Conservation (phyloP, 2,329 filamentous ascomycete genomes). For the Rhinocladiella similis region DNA sequence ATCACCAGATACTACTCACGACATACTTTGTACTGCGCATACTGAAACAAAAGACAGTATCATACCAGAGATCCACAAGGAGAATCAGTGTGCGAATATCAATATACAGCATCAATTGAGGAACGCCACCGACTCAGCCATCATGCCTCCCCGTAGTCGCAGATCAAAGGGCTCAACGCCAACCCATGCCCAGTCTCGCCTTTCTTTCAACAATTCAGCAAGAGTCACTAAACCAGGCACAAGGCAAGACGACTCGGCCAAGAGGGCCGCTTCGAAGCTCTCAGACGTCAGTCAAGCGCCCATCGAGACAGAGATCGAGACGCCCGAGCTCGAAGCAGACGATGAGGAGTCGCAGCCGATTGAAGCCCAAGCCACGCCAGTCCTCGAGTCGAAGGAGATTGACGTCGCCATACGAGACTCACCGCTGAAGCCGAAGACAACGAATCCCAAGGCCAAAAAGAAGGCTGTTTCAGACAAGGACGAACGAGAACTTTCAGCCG, state of each 20-base stretch:
- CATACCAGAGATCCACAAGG: background rate
- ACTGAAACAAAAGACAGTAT: background rate
- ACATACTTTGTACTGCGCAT: background rate
- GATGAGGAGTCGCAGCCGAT: constrained; percentile 4
- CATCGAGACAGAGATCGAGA: constrained; percentile 7
- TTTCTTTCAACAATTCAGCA: constrained; percentile 60
- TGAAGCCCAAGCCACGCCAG: constrained; percentile 17
- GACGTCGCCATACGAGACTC: constrained; percentile 15
- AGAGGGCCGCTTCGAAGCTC: constrained; percentile 38
- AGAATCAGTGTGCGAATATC: background rate
- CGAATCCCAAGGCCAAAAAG: constrained; percentile 16
- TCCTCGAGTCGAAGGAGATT: constrained; percentile 6
- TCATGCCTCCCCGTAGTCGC: constrained; percentile 19
- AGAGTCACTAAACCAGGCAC: constrained; percentile 58
- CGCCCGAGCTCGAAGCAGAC: background rate
- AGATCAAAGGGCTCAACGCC: constrained; percentile 33
- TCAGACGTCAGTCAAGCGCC: constrained; percentile 25
- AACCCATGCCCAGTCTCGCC: constrained; percentile 55
- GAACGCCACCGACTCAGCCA: background rate
- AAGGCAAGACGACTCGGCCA: constrained; percentile 36
- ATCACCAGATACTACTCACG: background rate
- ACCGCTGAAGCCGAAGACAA: constrained; percentile 5
- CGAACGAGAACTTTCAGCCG: constrained; percentile 48
- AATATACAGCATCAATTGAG: background rate
- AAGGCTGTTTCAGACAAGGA: constrained; percentile 31